Percentiles rank a stretch among this genome's conserved stretches.
These are phyloP conservation scores for Pleochaeta shiraiana DNA, from an alignment of 2,329 filamentous ascomycete genomes.

Conservation along the genomic window DNA sequence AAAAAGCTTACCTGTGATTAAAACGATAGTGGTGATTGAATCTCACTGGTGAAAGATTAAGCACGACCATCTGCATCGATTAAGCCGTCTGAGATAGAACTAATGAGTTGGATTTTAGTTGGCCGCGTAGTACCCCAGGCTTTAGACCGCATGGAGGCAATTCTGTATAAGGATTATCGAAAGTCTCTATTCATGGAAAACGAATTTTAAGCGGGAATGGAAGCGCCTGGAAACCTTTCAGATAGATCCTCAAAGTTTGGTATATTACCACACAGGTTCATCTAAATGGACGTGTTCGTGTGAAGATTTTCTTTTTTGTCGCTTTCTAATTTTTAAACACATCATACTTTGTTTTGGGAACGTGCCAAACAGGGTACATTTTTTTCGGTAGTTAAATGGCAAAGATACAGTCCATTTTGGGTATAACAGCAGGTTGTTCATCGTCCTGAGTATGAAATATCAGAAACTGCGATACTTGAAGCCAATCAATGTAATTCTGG, in stretches of 20 bases:
- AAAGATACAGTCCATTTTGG: background rate
- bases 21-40: background rate
- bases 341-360: background rate
- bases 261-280: background rate
- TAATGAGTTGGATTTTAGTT: background rate
- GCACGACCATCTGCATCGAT: background rate
- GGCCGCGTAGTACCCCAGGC: background rate
- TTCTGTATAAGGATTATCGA: too few species aligned
- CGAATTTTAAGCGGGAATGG: background rate
- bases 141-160: background rate
- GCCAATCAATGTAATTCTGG: background rate
- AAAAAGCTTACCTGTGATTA: background rate
- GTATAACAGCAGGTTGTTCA: background rate
- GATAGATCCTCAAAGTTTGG: background rate
- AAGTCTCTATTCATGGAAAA: too few species aligned
- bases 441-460: background rate
- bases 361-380: background rate
- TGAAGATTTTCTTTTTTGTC: background rate
- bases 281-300: background rate
- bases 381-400: background rate
- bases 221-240: background rate
- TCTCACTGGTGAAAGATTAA: background rate
- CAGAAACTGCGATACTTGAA: background rate
- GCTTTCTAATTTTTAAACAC: background rate
- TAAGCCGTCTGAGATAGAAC: background rate